These are phyloP conservation scores for Nissolia schottii DNA, from an alignment of 306 rosid genomes.

Conservation along the genomic window DNA sequence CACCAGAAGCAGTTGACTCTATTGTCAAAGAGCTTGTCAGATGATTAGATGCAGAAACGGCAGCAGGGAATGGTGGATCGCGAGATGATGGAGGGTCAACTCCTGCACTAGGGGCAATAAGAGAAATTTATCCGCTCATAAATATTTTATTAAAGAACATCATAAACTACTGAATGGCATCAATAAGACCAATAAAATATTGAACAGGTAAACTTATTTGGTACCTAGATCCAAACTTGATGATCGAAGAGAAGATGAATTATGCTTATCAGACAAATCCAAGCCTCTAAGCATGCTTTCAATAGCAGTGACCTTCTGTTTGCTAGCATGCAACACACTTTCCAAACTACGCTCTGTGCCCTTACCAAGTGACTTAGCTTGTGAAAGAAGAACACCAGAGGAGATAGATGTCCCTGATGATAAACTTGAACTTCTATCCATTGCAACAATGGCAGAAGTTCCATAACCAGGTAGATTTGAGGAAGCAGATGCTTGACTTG, in stretches of 20 bases:
- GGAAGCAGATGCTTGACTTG: conserved; percentile 65
- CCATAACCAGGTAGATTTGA: conserved; percentile 93
- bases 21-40: conserved; percentile 56
- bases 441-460: conserved; percentile 98
- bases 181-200: conserved; percentile 12
- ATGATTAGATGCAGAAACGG: conserved; percentile 77
- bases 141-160: conserved; percentile 13
- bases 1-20: conserved; percentile 60
- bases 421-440: conserved; percentile 92
- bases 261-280: conserved; percentile 80
- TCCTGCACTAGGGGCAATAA: conserved; percentile 98
- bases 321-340: conserved; percentile 94
- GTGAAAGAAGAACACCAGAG: conserved; percentile 66
- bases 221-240: conserved; percentile 99
- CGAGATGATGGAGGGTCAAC: conserved; percentile 99
- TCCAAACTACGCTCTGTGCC: conserved; percentile 93
- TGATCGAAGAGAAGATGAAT: conserved; percentile 62
- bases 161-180: conserved; percentile 11
- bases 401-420: conserved; percentile 81
- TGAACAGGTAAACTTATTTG: conserved; percentile 39
- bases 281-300: conserved; percentile 99
- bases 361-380: conserved; percentile 68
- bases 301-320: conserved; percentile 90
- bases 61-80: conserved; percentile 98
- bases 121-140: conserved; percentile 76